Percentiles rank a stretch among this genome's conserved stretches.
phyloP scores from a whole-genome alignment of 768 basidiomycete genomes.

The Kwoniella sp. region DNA sequence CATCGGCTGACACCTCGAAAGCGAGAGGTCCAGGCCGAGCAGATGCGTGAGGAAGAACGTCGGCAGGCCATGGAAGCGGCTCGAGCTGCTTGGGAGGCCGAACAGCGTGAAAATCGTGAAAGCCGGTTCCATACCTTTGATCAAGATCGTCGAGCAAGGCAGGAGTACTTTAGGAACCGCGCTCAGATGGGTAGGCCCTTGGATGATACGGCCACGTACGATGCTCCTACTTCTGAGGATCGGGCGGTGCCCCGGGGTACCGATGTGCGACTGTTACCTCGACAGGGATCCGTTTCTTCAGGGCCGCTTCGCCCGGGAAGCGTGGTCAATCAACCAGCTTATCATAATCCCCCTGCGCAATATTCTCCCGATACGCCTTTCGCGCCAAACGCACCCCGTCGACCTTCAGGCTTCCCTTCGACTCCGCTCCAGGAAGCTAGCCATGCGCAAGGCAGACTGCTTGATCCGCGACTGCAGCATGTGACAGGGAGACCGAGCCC shows the following conservation, averaged over 20 bases:
- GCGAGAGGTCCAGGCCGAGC: constrained; percentile 36
- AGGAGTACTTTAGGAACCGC: constrained; percentile 20
- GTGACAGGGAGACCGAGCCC: constrained; percentile 12
- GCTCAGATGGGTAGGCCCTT: constrained; percentile 8
- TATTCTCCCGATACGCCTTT: constrained; percentile 23
- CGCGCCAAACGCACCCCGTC: constrained; percentile 12
- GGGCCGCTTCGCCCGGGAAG: constrained; percentile 4
- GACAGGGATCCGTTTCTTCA: too few relatives aligned
- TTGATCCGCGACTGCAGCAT: constrained; percentile 25
- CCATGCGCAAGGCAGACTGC: constrained; percentile 26
- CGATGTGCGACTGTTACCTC: too few relatives aligned
- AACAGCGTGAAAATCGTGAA: constrained; percentile 15
- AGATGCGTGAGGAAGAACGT: constrained; percentile 14
- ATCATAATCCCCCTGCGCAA: constrained; percentile 31
- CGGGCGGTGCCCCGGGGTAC: too few relatives aligned
- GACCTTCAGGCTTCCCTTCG: constrained; percentile 22
- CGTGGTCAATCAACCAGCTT: constrained; percentile 14
- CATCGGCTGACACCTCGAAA: neutral
- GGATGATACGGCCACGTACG: constrained; percentile 12
- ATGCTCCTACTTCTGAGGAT: constrained; percentile 5
- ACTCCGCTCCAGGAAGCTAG: constrained; percentile 19
- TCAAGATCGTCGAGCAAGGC: constrained; percentile 22
- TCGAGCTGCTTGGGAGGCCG: constrained; percentile 16
- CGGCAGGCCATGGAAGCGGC: constrained; percentile 6
- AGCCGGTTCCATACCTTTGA: constrained; percentile 21